Evolutionary conservation across 192 early-diverging fungal species (phyloP).

Genomic region (Coemansia sp.): DNA sequence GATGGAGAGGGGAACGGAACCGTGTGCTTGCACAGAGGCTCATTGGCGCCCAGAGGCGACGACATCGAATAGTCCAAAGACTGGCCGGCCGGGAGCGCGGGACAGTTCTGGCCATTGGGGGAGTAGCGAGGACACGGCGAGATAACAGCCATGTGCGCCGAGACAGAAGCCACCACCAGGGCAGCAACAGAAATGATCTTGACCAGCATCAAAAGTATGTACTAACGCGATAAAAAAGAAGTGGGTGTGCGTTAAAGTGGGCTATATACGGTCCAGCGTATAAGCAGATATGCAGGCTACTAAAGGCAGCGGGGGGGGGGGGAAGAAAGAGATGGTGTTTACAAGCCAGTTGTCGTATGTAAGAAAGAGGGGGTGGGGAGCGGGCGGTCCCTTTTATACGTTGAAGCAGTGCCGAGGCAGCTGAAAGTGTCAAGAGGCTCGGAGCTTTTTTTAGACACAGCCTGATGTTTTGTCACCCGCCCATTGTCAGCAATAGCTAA

Average conservation of each 20-base stretch:
- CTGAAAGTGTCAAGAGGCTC: neutral
- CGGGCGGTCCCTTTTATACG: slow-evolving; percentile 1
- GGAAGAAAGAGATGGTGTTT: neutral
- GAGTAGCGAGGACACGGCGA: slow-evolving; percentile 48
- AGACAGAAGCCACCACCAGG: slow-evolving; percentile 35
- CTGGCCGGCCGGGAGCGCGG: slow-evolving; percentile 43
- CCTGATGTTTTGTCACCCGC: neutral
- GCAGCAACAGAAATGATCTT: slow-evolving; percentile 20
- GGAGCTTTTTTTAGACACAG: neutral
- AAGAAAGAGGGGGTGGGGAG: neutral
- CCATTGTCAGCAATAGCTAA: neutral
- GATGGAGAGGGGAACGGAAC: slow-evolving; percentile 17
- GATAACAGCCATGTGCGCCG: slow-evolving; percentile 49
- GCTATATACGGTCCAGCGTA: slow-evolving; percentile 11
- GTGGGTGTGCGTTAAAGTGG: neutral
- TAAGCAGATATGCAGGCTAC: neutral
- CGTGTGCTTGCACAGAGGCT: slow-evolving; percentile 31
- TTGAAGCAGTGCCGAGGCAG: neutral
- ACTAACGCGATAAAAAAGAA: neutral
- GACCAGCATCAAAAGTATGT: slow-evolving; percentile 18
- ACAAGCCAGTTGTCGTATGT: neutral
- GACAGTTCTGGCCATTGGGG: slow-evolving; percentile 27
- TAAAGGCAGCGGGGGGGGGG: neutral
- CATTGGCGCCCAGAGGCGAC: slow-evolving; percentile 37
- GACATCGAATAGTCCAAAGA: slow-evolving; percentile 48